phyloP scores from a whole-genome alignment of 2,329 filamentous ascomycete species.

The Lecanicillium sp. region DNA sequence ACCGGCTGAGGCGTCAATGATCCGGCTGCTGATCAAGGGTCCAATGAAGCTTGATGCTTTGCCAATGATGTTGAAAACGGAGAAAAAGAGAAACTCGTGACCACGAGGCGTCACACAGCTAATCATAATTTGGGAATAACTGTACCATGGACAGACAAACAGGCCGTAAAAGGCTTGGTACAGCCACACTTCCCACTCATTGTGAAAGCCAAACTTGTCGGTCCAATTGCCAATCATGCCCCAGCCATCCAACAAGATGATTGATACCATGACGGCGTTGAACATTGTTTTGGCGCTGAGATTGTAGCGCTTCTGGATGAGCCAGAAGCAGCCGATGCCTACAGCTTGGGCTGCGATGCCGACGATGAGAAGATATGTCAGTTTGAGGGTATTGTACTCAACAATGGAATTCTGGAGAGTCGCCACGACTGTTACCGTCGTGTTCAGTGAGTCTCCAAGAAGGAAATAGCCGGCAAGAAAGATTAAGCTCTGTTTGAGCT shows the following conservation, averaged over 20 bases:
- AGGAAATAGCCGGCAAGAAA: slow-evolving; percentile 62
- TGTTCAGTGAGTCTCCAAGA: slow-evolving; percentile 62
- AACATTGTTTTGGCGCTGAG: slow-evolving; percentile 62
- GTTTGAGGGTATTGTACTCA: slow-evolving; percentile 53
- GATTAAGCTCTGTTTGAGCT: slow-evolving; percentile 55
- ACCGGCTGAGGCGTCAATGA: slow-evolving; percentile 52
- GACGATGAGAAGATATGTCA: slow-evolving; percentile 59
- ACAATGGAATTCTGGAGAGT: slow-evolving; percentile 60
- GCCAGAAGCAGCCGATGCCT: slow-evolving; percentile 56
- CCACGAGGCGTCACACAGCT: slow-evolving; percentile 59
- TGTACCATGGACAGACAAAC: slow-evolving; percentile 62
- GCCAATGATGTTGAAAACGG: slow-evolving; percentile 58
- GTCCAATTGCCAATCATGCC: slow-evolving; percentile 40
- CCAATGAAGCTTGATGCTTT: slow-evolving; percentile 63
- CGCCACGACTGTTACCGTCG: slow-evolving; percentile 58
- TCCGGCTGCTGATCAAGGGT: slow-evolving; percentile 59
- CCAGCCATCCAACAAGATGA: slow-evolving; percentile 48
- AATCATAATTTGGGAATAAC: slow-evolving; percentile 64
- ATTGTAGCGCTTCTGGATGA: slow-evolving; percentile 48
- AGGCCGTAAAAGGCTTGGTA: slow-evolving; percentile 53
- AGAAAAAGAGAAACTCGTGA: slow-evolving; percentile 65
- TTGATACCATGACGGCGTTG: slow-evolving; percentile 51
- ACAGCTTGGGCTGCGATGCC: slow-evolving; percentile 55
- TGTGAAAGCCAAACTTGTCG: slow-evolving; percentile 33
- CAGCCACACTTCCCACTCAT: slow-evolving; percentile 36